phyloP scores from a whole-genome alignment of 106 monocot genomes.

The Dioscorea alata region DNA sequence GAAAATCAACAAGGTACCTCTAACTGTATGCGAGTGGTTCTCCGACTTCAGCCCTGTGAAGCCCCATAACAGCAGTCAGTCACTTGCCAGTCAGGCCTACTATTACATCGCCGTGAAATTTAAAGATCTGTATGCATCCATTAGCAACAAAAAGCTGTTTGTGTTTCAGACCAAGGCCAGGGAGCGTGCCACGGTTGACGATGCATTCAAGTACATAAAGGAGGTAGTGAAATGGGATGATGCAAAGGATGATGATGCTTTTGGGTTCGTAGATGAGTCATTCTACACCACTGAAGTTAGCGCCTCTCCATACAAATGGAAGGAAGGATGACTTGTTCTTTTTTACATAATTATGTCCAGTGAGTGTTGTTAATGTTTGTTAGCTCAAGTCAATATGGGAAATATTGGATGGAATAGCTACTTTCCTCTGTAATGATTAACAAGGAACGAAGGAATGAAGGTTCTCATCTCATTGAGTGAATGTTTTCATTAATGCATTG shows the following conservation, averaged over 20 bases:
- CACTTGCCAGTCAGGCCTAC: slow-evolving; percentile 33
- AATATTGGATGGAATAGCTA: no score
- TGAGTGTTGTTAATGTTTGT: no score
- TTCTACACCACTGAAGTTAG: slow-evolving; percentile 30
- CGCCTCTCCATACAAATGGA: slow-evolving; percentile 14
- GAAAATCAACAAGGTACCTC: slow-evolving; percentile 31
- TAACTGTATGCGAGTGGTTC: slow-evolving; percentile 46
- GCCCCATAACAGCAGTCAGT: slow-evolving; percentile 30
- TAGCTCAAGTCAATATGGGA: no score
- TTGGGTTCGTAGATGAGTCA: slow-evolving; percentile 29
- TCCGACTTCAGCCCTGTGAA: slow-evolving; percentile 34
- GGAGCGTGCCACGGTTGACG: slow-evolving; percentile 23
- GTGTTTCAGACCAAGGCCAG: slow-evolving; percentile 37
- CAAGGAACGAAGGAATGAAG: no score
- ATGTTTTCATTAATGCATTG: no score
- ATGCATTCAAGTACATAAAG: slow-evolving; percentile 38
- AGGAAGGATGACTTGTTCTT: background rate
- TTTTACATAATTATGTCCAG: background rate
- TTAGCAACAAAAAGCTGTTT: slow-evolving; percentile 29
- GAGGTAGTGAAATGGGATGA: slow-evolving; percentile 53
- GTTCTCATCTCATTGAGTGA: no score
- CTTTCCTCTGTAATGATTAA: no score
- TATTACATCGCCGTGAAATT: slow-evolving; percentile 39
- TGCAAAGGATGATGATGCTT: slow-evolving; percentile 23
- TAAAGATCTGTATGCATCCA: slow-evolving; percentile 29